These are phyloP conservation scores for Darksidea phi DNA, from an alignment of 495 filamentous ascomycete genomes.

Conservation along the genomic window DNA sequence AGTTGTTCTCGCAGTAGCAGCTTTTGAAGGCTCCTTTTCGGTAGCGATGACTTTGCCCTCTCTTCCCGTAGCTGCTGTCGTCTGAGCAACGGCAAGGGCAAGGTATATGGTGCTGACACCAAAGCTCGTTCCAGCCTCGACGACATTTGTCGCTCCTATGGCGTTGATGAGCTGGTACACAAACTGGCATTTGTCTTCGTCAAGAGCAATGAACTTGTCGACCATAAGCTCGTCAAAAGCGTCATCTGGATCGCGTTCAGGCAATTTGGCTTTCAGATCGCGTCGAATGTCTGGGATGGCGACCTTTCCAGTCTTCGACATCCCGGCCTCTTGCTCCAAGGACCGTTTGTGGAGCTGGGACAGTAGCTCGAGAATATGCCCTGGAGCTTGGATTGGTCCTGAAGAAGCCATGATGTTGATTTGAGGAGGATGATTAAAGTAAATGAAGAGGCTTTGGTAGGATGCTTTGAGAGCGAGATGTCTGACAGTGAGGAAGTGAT, in stretches of 20 bases:
- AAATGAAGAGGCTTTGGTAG: too few relatives aligned
- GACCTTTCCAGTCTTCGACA: conserved; percentile 21
- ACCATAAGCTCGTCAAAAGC: conserved; percentile 43
- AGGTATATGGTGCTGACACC: conserved; percentile 63
- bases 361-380: conserved; percentile 36
- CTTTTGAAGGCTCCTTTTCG: conserved; percentile 54
- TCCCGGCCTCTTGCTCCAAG: conserved; percentile 38
- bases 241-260: not conserved
- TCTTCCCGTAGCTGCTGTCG: conserved; percentile 31
- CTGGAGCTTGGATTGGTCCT: conserved; percentile 21
- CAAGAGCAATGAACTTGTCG: conserved; percentile 56
- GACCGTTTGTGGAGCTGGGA: conserved; percentile 39
- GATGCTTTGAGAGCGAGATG: too few relatives aligned
- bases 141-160: conserved; percentile 49
- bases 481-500: too few relatives aligned
- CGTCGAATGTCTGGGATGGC: too few relatives aligned
- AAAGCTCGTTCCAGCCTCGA: conserved; percentile 60
- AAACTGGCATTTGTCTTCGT: conserved; percentile 54
- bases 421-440: too few relatives aligned
- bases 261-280: too few relatives aligned
- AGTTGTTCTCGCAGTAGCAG: conserved; percentile 46
- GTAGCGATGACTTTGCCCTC: conserved; percentile 53
- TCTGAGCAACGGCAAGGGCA: conserved; percentile 53
- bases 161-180: conserved; percentile 49
- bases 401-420: not conserved